A percentile compares a stretch with the other conserved stretches of the same genome.
These are phyloP conservation scores for Colletotrichum sp. DNA, from an alignment of 2,329 filamentous ascomycete species.

Conservation along the genomic window DNA sequence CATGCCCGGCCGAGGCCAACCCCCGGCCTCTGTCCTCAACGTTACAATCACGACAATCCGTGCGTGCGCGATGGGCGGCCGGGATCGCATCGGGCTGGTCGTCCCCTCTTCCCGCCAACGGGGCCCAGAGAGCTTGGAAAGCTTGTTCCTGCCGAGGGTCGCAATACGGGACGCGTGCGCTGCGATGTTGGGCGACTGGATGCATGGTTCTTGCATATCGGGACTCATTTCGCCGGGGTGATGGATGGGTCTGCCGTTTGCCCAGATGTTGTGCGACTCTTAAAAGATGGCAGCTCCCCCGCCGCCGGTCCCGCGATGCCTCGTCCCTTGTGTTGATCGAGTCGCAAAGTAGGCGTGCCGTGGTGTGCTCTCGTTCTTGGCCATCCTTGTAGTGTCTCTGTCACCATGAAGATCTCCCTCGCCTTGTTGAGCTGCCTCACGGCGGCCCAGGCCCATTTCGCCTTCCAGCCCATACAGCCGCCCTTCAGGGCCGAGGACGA, in stretches of 20 bases:
- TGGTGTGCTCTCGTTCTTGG: not conserved
- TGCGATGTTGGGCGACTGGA: not conserved
- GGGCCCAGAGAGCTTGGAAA: constrained; percentile 1
- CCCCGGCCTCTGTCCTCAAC: not conserved
- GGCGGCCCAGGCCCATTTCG: not conserved
- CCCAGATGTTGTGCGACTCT: not conserved
- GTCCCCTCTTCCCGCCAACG: not conserved
- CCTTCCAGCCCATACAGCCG: constrained; percentile 4
- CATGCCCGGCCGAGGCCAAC: not conserved
- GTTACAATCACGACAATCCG: not conserved
- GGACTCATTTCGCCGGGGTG: not conserved
- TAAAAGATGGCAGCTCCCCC: not conserved
- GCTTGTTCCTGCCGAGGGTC: not conserved
- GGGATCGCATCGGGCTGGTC: not conserved
- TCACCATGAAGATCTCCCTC: constrained; percentile 13
- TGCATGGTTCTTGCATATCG: not conserved
- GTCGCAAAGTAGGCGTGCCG: not conserved
- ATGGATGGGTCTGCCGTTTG: not conserved
- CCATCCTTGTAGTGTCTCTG: not conserved
- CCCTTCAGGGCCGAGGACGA: not conserved
- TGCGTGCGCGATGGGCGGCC: not conserved
- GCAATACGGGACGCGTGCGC: not conserved
- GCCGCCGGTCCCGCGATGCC: not conserved
- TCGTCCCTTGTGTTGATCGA: not conserved
- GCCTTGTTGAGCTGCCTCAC: constrained; percentile 3